A percentile compares a stretch with the other conserved stretches of the same genome.
Conservation (phyloP, 2,329 filamentous ascomycete species). For the Beauveria rudraprayagi region DNA sequence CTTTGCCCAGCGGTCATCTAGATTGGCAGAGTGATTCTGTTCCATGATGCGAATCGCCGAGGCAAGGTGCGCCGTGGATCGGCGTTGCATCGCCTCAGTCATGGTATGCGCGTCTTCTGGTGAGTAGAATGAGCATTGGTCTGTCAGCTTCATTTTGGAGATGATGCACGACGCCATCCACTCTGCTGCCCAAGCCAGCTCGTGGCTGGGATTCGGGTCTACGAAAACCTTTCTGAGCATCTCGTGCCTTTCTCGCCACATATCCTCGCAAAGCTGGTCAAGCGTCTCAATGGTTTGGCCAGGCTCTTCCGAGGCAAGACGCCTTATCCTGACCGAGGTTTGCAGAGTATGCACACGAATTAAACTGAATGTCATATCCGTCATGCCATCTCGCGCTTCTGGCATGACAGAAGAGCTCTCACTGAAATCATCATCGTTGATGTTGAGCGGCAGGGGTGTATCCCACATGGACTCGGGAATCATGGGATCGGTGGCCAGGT, state of each 20-base stretch:
- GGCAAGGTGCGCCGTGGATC: not conserved
- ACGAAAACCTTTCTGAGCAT: not conserved
- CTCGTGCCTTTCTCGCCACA: not conserved
- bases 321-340: not conserved
- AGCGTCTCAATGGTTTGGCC: not conserved
- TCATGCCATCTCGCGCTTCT: constrained; percentile 24
- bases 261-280: not conserved
- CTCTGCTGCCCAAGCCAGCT: not conserved
- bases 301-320: not conserved
- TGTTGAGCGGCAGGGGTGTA: constrained; percentile 38
- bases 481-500: constrained; percentile 36
- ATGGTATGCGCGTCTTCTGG: not conserved
- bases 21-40: constrained; percentile 5
- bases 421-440: constrained; percentile 41
- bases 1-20: not conserved
- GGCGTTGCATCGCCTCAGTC: not conserved
- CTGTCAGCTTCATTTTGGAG: constrained; percentile 9
- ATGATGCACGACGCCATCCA: not conserved
- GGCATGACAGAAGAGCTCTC: constrained; percentile 25
- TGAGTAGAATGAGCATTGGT: constrained; percentile 5
- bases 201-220: not conserved
- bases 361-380: constrained; percentile 26
- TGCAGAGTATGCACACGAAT: constrained; percentile 9
- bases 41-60: constrained; percentile 6
- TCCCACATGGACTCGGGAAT: constrained; percentile 33